Conservation (phyloP, 2,329 filamentous ascomycete genomes). For the Immersiporthe knoxdaviesiana region DNA sequence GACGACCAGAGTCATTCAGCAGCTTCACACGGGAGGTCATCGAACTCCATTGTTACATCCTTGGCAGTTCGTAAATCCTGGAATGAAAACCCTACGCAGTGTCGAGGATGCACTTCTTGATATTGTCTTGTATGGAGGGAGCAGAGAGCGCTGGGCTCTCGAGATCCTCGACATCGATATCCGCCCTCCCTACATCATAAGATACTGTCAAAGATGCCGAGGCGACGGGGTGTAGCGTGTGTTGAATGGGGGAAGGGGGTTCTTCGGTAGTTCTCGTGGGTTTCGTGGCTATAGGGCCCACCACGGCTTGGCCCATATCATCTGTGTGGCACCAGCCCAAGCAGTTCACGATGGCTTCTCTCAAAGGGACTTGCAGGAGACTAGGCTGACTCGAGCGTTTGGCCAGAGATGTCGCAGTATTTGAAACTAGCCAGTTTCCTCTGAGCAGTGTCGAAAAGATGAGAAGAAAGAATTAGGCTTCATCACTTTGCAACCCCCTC, state of each 20-base stretch:
- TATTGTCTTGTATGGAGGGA: background rate
- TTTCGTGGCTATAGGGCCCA: background rate
- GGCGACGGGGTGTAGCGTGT: no score
- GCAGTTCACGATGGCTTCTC: background rate
- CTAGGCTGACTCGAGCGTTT: background rate
- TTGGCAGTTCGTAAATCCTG: conserved; percentile 1
- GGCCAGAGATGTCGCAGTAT: no score
- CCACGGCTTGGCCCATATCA: background rate
- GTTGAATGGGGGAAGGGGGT: no score
- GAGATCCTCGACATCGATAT: conserved; percentile 1
- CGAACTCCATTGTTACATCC: conserved; percentile 8
- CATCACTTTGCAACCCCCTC: no score
- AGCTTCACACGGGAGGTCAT: conserved; percentile 3
- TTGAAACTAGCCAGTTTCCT: no score
- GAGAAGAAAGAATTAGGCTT: no score
- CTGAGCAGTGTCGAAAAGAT: no score
- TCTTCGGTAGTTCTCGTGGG: background rate
- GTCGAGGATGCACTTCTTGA: background rate
- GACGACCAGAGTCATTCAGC: no score
- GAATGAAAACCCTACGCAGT: background rate
- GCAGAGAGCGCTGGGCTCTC: background rate
- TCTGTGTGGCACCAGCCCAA: background rate
- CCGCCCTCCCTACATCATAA: no score
- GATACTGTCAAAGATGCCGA: no score
- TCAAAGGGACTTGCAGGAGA: background rate